These are phyloP conservation scores for Epichloe baconii DNA, from an alignment of 2,329 filamentous ascomycete species.

Conservation along the genomic window DNA sequence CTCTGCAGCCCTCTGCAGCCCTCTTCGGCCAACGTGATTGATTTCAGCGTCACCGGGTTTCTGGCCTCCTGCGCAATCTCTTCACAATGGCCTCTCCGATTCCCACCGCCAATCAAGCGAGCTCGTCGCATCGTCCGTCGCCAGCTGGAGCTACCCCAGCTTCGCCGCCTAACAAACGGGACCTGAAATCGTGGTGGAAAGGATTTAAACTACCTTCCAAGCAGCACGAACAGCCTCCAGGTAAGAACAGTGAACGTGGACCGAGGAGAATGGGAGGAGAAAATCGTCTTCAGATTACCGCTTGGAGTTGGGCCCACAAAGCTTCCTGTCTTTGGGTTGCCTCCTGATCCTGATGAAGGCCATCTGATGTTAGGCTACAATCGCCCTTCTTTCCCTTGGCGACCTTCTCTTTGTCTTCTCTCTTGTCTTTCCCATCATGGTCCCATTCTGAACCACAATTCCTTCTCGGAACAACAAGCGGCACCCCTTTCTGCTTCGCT, in stretches of 20 bases:
- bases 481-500: neutral
- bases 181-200: conserved; percentile 95
- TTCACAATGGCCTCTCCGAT: conserved; percentile 24
- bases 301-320: neutral
- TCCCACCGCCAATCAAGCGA: conserved; percentile 20
- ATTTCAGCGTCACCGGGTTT: neutral
- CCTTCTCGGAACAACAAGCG: neutral
- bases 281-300: too few relatives aligned
- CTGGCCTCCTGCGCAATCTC: neutral
- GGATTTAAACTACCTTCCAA: conserved; percentile 65
- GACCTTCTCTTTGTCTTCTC: too few relatives aligned
- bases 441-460: neutral
- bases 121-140: conserved; percentile 14
- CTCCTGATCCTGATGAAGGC: too few relatives aligned
- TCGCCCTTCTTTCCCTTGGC: too few relatives aligned
- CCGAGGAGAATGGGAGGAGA: neutral
- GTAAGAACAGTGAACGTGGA: conserved; percentile 23
- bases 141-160: conserved; percentile 27
- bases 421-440: neutral
- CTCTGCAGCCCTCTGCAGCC: neutral
- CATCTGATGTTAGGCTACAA: too few relatives aligned
- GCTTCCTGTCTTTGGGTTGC: neutral
- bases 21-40: neutral
- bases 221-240: conserved; percentile 37
- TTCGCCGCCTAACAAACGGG: conserved; percentile 72